Base-by-base conservation (phyloP, 2,329 filamentous ascomycete species). In the Fusarium nanum region DNA sequence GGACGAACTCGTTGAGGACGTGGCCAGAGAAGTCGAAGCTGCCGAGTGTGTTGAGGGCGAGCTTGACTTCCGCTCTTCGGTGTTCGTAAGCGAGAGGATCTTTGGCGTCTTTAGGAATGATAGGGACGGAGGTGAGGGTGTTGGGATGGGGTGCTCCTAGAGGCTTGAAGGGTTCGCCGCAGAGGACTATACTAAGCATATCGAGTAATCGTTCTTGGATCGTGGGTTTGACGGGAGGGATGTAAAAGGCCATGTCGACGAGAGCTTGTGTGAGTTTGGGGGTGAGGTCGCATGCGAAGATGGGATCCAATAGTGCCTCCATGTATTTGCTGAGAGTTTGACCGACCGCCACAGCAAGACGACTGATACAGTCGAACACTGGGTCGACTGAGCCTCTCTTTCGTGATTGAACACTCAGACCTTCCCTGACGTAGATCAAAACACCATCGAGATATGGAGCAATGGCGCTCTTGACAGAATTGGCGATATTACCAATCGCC, bases 321-420 rank as follows among this genome's bases (percentile, higher is more conserved):
- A 99, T 98, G 78, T 98, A 98, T 81, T 98, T 99, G 86, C 93
- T 98, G 56, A 99, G 85, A 0, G 95, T 96, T 82, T 99, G 96
- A 2, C 96, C 96, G 30, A 98, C 96, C 5, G 96, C 96, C 47
- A 97, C 92, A 1, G 96, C 94, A 55, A 99, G 88, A 83, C 97
- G 94, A 79, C 97, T 99, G 78, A 99, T 97, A 80, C 96, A 99
- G 80, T 97, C 93, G 75, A 98, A 98, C 66, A 98, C 95, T 0
- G 95, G 94, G 69, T 91, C 89, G 22, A 91, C 89, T 3, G 87
- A 87, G 30, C 87, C 86, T 67, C 87, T 82, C 76, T 88, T 89
- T 30, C 87, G 83, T 73, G 93, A 93, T 81, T 94, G 93, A 37
- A 94, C 82, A 66, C 92, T 93, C 53, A 98, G 87, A 1, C 94